Evolutionary conservation across 148 eudicot species (phyloP).

Genomic region (Rhododendron mucronatum): DNA sequence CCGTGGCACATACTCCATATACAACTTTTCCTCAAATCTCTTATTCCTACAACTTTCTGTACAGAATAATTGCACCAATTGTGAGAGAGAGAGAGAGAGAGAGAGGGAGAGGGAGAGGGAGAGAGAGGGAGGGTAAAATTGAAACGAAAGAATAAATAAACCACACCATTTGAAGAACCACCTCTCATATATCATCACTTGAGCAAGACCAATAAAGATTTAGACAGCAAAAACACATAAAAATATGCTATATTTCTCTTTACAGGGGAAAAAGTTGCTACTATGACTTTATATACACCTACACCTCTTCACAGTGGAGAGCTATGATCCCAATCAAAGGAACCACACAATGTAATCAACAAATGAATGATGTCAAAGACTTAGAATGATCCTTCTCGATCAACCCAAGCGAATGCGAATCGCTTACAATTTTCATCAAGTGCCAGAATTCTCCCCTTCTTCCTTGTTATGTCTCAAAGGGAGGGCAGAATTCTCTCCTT

Average conservation of each 20-base stretch:
- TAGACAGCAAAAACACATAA: neutral
- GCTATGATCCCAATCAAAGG: neutral
- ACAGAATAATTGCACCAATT: neutral
- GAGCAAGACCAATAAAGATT: neutral
- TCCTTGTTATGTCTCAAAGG: slow-evolving; percentile 12
- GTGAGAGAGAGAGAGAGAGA: neutral
- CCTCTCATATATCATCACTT: neutral
- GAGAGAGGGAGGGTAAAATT: neutral
- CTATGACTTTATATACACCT: neutral
- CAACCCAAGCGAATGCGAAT: neutral
- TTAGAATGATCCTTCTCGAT: neutral
- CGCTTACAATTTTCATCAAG: neutral
- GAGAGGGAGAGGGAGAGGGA: neutral
- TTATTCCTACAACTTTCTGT: neutral
- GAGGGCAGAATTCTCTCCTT: slow-evolving; percentile 13
- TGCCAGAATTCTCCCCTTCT: slow-evolving; percentile 15
- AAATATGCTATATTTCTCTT: neutral
- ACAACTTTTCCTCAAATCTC: neutral
- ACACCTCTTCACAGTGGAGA: neutral
- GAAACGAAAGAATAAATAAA: neutral
- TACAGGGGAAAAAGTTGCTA: neutral
- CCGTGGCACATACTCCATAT: neutral
- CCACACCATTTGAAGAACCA: neutral
- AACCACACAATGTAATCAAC: neutral
- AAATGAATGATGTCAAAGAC: slow-evolving; percentile 3